Conservation (phyloP, 73 alveolate genomes). For the Paramecium octaurelia region DNA sequence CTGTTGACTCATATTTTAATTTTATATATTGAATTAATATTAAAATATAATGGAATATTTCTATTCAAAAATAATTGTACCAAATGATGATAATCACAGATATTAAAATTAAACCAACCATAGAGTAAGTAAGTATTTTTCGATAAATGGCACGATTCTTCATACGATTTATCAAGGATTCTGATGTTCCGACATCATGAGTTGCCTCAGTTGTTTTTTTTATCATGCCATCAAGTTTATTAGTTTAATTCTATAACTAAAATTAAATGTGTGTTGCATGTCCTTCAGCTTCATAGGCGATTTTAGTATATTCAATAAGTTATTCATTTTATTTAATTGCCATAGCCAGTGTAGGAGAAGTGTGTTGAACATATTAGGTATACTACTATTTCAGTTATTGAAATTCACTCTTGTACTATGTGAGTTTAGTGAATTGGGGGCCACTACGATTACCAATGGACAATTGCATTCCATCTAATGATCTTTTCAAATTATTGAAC, state of each 20-base stretch:
- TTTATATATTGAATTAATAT: not conserved
- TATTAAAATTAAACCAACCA: not conserved
- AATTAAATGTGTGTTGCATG: not conserved
- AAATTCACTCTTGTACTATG: not conserved
- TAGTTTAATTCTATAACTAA: not conserved
- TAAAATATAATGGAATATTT: not conserved
- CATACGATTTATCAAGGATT: not conserved
- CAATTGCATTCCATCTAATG: not conserved
- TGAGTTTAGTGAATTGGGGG: not conserved
- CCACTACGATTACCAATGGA: not conserved
- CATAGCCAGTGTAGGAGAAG: conserved; percentile 7
- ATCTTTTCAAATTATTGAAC: not conserved
- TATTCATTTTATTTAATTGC: not conserved
- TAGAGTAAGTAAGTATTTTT: not conserved
- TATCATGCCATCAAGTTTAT: conserved; percentile 2
- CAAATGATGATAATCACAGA: not conserved
- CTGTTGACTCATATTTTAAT: not conserved
- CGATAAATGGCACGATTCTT: not conserved
- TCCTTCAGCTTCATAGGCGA: conserved; percentile 51
- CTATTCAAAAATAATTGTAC: not conserved
- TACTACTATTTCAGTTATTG: not conserved
- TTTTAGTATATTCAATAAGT: not conserved
- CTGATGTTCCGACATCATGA: not conserved
- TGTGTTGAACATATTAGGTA: not conserved
- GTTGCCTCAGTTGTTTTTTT: not conserved